Base-by-base conservation (phyloP, 805 yeast genomes). In the Spathaspora arborariae region DNA sequence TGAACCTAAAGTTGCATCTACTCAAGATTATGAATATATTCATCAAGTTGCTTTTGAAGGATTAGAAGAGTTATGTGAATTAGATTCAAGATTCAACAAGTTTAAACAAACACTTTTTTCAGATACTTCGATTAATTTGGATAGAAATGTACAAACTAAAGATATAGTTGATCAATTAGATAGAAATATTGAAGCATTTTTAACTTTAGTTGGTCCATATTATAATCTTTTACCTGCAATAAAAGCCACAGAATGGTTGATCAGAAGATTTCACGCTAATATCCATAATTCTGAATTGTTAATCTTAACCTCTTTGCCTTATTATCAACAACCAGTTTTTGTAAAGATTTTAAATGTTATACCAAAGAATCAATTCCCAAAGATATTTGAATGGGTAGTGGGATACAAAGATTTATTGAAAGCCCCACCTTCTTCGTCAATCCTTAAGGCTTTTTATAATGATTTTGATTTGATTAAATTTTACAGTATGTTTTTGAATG, bases 221-320 rank as follows among this genome's bases (percentile, higher is more conserved):
- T 81, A 92, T 78, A 78, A 81, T 52, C 67, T 90, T 45, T 76
- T 82, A 19, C 88, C 95, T 20, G 78, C 97, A 2, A 58, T 88
- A 42, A 83, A 84, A 56, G 92, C 97, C 4, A 74, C 89, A 10
- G 99, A 94, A 70, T 94, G 99, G 99, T 80, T 91, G 20, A 84
- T 94, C 16, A 84, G 99, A 69, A 79, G 98, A 56, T 94, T 83
- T 70, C 84, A 89, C 59, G 81, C 89, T 54, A 91, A 94, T 61
- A 74, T 87, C 42, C 84, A 85, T 57, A 89, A 87, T 58, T 70
- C 90, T 0, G 98, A 92, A 63, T 62, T 73, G 45, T 60, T 94
- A 26, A 60, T 94, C 39, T 65, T 92, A 47, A 75, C 91, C 2
- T 76, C 86, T 1, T 72, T 94, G 54, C 95, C 97, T n/a, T 88